Evolutionary conservation across 2,329 filamentous ascomycete genomes (phyloP), one percentile per base, ranked within the genome.

Genomic region (Xenoacremonium recifei): DNA sequence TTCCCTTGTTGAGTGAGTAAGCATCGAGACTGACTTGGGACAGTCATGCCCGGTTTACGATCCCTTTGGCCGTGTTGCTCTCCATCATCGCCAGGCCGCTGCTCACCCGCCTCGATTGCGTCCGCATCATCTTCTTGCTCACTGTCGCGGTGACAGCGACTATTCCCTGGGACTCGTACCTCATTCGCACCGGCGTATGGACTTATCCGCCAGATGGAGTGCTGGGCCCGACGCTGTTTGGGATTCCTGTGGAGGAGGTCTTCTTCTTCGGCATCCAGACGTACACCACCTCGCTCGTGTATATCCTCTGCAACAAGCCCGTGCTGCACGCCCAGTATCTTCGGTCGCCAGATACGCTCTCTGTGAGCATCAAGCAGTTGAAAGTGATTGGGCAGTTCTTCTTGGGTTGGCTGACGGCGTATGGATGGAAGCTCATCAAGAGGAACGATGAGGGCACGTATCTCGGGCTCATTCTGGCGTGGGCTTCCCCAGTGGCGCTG

Each of bases 191-290:
- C 40, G 68, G 72, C 33, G 76, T 89, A 57, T 89, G 86, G 85
- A 82, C 79, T 9, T 90, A 89, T 55, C 85, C 85, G 2, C 65
- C 72, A 10, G 68, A 80, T 55, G 84, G 78, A 16, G 77, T 89
- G 21, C 55, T 84, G 25, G 86, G 85, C 0, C 72, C 72, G 0
- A 82, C 72, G 2, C 59, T 87, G 13, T 79, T 78, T 53, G 68
- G 70, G n/a, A 85, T 89, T 15, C 85, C 86, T 0, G 61, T 75
- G 4, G 86, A 89, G 55, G 85, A 89, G 59, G 64, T 89, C 4
- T 89, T 89, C 65, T 89, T 89, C 72, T 89, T 89, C 60, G 65
- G 87, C 16, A 78, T 89, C 18, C 86, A 89, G 64, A 89, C 85
- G 2, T 89, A 87, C 62, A 86, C 80, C 55, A 87, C 85, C 0